These are phyloP conservation scores for Fonsecaea multimorphosa DNA, from an alignment of 2,329 filamentous ascomycete species.

Conservation along the genomic window DNA sequence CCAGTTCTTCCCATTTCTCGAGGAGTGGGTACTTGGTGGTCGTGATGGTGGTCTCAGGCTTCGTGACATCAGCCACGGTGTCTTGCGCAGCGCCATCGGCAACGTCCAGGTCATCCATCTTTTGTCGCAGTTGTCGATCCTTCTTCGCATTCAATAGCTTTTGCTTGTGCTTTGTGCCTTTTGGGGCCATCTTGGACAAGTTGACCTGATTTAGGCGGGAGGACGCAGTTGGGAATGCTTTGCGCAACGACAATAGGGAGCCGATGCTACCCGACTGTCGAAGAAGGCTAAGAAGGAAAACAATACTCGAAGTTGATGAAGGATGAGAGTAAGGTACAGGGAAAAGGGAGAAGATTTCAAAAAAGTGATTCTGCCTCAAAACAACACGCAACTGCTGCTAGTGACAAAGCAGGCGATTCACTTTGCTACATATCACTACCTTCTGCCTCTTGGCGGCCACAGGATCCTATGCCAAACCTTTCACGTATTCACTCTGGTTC, in stretches of 20 bases:
- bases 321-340: too few species aligned
- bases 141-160: background rate
- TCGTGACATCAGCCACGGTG: background rate
- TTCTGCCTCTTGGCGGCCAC: background rate
- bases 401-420: background rate
- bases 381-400: background rate
- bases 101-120: background rate
- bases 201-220: background rate
- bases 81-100: background rate
- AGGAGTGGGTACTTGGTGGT: slow-evolving; percentile 13
- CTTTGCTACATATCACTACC: background rate
- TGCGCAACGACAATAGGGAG: background rate
- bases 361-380: background rate
- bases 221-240: background rate
- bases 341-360: background rate
- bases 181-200: slow-evolving; percentile 1
- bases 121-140: background rate
- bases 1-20: slow-evolving; percentile 20
- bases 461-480: background rate
- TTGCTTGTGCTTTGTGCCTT: slow-evolving; percentile 1
- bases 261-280: background rate
- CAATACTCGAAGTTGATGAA: too few species aligned
- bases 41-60: slow-evolving; percentile 6
- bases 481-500: background rate
- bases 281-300: background rate